Conservation (phyloP, 2,329 filamentous ascomycete species). For the Aureobasidium namibiae region DNA sequence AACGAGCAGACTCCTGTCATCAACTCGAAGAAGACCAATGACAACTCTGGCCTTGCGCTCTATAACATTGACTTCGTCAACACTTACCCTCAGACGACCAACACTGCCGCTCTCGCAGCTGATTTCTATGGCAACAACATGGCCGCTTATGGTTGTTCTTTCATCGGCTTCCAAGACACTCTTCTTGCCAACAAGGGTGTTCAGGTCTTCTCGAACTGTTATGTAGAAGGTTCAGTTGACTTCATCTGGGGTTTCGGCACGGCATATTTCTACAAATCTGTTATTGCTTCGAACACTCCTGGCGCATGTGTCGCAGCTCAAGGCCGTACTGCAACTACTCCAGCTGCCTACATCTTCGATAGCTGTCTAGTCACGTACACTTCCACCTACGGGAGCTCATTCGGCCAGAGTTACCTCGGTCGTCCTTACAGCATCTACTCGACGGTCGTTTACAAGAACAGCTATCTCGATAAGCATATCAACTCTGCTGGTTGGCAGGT, state of each 20-base stretch:
- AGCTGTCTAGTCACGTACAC: slow-evolving; percentile 48
- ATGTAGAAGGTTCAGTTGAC: slow-evolving; percentile 30
- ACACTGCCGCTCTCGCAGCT: slow-evolving; percentile 28
- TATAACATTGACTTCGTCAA: slow-evolving; percentile 29
- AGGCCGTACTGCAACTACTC: slow-evolving; percentile 29
- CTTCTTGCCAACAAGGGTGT: slow-evolving; percentile 24
- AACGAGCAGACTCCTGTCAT: slow-evolving; percentile 39
- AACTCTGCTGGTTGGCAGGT: slow-evolving; percentile 49
- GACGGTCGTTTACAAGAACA: slow-evolving; percentile 43
- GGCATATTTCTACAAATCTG: slow-evolving; percentile 34
- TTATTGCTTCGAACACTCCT: slow-evolving; percentile 27
- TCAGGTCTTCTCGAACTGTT: slow-evolving; percentile 24
- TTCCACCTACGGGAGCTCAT: slow-evolving; percentile 32
- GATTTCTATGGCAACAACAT: slow-evolving; percentile 27
- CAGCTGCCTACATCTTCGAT: slow-evolving; percentile 29
- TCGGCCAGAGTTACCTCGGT: slow-evolving; percentile 39
- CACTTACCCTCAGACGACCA: slow-evolving; percentile 25
- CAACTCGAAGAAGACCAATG: slow-evolving; percentile 35
- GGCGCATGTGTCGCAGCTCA: slow-evolving; percentile 31
- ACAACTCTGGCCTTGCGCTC: slow-evolving; percentile 20
- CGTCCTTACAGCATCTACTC: slow-evolving; percentile 44
- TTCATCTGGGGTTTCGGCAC: slow-evolving; percentile 37
- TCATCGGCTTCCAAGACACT: slow-evolving; percentile 25
- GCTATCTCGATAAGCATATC: slow-evolving; percentile 45
- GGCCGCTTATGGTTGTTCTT: slow-evolving; percentile 26